Evolutionary conservation across 163 green algal genomes (phyloP).

Genomic region (Scenedesmus sp.): DNA sequence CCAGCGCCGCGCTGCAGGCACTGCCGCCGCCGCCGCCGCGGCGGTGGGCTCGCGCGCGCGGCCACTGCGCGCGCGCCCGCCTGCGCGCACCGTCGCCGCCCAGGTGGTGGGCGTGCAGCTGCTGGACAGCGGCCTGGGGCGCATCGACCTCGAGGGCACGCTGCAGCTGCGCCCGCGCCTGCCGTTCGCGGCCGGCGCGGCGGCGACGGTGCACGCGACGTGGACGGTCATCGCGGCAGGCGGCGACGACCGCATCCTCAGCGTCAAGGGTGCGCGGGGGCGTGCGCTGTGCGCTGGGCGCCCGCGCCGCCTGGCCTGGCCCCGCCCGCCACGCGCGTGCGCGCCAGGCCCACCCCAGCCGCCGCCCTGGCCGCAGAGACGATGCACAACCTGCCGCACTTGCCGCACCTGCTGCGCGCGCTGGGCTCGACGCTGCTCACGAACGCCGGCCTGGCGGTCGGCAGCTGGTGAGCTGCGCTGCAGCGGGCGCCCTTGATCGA

Average conservation of each 20-base stretch:
- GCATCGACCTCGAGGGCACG: conserved; percentile 29
- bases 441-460: conserved; percentile 27
- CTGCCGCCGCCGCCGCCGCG: too few relatives aligned
- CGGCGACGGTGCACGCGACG: conserved; percentile 10
- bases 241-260: conserved; percentile 42
- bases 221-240: conserved; percentile 32
- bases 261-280: too few relatives aligned
- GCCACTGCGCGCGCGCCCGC: too few relatives aligned
- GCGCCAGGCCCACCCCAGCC: too few relatives aligned
- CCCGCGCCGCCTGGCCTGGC: too few relatives aligned
- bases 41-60: too few relatives aligned
- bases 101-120: conserved; percentile 15
- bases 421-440: conserved; percentile 28
- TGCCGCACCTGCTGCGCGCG: conserved; percentile 24
- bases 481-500: too few relatives aligned
- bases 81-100: background rate
- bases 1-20: too few relatives aligned
- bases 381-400: conserved; percentile 17
- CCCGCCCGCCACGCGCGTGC: too few relatives aligned
- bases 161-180: conserved; percentile 30
- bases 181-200: background rate
- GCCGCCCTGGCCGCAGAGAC: too few relatives aligned
- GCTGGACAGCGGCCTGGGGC: conserved; percentile 11
- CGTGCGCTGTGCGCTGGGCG: too few relatives aligned
- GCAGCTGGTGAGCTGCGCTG: conserved; percentile 36